A percentile compares a stretch with the other conserved stretches of the same genome.
phyloP scores from a whole-genome alignment of 257 asterid species.

The Penstemon newberryi region DNA sequence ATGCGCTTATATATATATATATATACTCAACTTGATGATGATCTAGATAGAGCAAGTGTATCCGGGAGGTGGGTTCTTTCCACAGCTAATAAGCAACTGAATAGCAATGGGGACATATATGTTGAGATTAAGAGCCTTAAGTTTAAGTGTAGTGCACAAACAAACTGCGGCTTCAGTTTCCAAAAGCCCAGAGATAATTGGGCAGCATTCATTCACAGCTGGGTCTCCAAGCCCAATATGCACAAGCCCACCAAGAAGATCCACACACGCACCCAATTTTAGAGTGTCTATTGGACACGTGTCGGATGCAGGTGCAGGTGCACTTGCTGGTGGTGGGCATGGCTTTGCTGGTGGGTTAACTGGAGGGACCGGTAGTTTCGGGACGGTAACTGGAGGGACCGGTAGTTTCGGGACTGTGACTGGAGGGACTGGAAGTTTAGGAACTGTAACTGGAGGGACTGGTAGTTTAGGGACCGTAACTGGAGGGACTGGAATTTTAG shows the following conservation, averaged over 20 bases:
- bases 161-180: slow-evolving; percentile 79
- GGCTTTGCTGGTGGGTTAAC: too few relatives aligned
- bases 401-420: neutral
- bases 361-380: slow-evolving; percentile 1
- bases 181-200: slow-evolving; percentile 57
- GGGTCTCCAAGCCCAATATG: slow-evolving; percentile 75
- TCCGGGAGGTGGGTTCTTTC: slow-evolving; percentile 88
- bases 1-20: too few relatives aligned
- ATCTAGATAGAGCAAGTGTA: slow-evolving; percentile 71
- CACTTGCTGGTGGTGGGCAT: slow-evolving; percentile 14
- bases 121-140: slow-evolving; percentile 60
- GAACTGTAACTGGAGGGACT: neutral
- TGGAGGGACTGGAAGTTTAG: neutral
- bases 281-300: slow-evolving; percentile 74
- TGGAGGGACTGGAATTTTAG: too few relatives aligned
- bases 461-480: too few relatives aligned
- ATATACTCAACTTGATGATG: neutral
- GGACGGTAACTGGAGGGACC: neutral
- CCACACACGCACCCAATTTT: slow-evolving; percentile 80
- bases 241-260: slow-evolving; percentile 80
- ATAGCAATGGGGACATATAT: slow-evolving; percentile 68
- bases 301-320: neutral
- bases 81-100: slow-evolving; percentile 71
- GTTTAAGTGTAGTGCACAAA: slow-evolving; percentile 70
- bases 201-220: slow-evolving; percentile 72